Evolutionary conservation across 2,329 filamentous ascomycete genomes (phyloP).

Genomic region (Podosphaera xanthii): DNA sequence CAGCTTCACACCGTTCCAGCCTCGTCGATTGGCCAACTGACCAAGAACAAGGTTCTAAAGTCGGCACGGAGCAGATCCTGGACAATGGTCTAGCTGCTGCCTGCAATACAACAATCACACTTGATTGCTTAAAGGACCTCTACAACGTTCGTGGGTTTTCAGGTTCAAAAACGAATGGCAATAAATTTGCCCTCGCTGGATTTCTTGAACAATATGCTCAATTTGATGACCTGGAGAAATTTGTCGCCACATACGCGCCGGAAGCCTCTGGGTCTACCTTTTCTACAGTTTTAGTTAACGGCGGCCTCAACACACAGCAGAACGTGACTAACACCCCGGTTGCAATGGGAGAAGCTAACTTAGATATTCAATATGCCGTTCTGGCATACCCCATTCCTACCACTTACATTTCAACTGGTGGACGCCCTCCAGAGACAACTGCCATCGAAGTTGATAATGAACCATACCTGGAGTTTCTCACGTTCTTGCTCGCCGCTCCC

Average conservation of each 20-base stretch:
- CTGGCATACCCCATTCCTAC: constrained; percentile 31
- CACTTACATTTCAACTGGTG: constrained; percentile 31
- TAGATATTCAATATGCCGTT: constrained; percentile 35
- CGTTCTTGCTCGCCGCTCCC: constrained; percentile 28
- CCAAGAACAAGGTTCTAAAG: not conserved
- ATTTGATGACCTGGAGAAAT: constrained; percentile 20
- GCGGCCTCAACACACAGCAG: constrained; percentile 18
- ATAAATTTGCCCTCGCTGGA: constrained; percentile 11
- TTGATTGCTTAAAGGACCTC: constrained; percentile 14
- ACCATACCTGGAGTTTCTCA: constrained; percentile 40
- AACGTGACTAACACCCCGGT: not conserved
- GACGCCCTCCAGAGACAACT: constrained; percentile 28
- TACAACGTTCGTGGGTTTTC: constrained; percentile 12
- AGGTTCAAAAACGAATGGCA: constrained; percentile 4
- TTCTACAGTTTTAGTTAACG: constrained; percentile 15
- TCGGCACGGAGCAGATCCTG: not conserved
- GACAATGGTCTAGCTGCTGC: constrained; percentile 6
- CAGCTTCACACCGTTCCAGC: constrained; percentile 1
- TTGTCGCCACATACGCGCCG: constrained; percentile 22
- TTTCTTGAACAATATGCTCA: constrained; percentile 15
- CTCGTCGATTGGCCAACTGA: not conserved
- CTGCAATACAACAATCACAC: constrained; percentile 16
- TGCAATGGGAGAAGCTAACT: constrained; percentile 25
- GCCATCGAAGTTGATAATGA: constrained; percentile 34
- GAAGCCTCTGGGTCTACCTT: constrained; percentile 19